These are phyloP conservation scores for Coemansia sp. DNA, from an alignment of 192 early-diverging fungal species.

Conservation along the genomic window DNA sequence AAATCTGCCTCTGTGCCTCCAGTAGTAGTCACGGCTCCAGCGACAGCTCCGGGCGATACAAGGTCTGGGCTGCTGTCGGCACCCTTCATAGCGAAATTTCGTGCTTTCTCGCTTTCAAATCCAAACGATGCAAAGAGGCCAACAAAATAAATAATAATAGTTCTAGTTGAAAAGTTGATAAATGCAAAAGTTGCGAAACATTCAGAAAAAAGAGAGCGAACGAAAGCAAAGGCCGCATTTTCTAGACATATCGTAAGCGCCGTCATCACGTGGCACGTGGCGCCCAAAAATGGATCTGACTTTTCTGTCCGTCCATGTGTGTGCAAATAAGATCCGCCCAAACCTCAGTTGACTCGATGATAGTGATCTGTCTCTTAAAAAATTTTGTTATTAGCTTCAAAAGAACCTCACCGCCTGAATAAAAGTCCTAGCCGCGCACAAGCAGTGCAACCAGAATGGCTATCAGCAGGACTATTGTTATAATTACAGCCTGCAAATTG, in stretches of 20 bases:
- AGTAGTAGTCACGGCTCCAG: background rate
- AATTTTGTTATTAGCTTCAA: background rate
- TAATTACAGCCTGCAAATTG: slow-evolving; percentile 23
- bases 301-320: too few relatives aligned
- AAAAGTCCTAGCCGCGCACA: slow-evolving; percentile 17
- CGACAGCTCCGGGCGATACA: background rate
- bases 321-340: too few relatives aligned
- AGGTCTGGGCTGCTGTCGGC: background rate
- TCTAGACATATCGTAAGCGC: background rate
- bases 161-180: background rate
- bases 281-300: too few relatives aligned
- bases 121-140: background rate
- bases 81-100: slow-evolving; percentile 1
- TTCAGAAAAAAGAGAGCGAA: background rate
- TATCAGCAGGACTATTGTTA: slow-evolving; percentile 39
- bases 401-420: background rate
- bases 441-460: slow-evolving; percentile 28
- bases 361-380: too few relatives aligned
- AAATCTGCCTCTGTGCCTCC: background rate
- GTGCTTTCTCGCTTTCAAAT: background rate
- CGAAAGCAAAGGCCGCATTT: background rate
- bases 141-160: background rate
- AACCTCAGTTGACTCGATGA: too few relatives aligned
- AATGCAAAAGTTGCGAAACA: background rate
- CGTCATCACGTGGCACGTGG: background rate